Evolutionary conservation across 805 yeast genomes (phyloP).

Genomic region (Maudiozyma pseudohumilis): DNA sequence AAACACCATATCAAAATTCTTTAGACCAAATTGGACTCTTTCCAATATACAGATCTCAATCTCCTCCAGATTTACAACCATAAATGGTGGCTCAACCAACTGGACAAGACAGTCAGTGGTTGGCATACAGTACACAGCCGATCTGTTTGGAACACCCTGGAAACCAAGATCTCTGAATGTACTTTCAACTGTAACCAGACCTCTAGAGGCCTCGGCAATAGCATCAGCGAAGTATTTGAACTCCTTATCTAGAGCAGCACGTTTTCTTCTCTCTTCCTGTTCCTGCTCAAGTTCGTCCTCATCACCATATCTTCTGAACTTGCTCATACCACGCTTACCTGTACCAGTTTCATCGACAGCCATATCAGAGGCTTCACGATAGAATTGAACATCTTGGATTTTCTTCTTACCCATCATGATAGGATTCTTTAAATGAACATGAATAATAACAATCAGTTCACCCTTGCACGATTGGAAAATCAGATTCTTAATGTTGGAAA

Average conservation of each 20-base stretch:
- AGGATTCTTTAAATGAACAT: constrained; percentile 85
- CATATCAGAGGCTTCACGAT: constrained; percentile 93
- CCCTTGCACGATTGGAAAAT: constrained; percentile 95
- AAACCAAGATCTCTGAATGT: constrained; percentile 96
- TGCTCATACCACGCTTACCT: constrained; percentile 63
- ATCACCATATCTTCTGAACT: constrained; percentile 82
- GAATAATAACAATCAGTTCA: constrained; percentile 85
- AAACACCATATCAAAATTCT: constrained; percentile 94
- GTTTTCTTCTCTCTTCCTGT: constrained; percentile 92
- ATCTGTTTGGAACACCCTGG: constrained; percentile 93
- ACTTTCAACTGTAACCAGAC: constrained; percentile 76
- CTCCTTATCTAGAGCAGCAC: constrained; percentile 83
- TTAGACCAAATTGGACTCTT: constrained; percentile 93
- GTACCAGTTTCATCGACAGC: constrained; percentile 96
- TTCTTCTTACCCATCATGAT: constrained; percentile 93
- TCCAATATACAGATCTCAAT: constrained; percentile 92
- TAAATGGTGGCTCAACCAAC: constrained; percentile 87
- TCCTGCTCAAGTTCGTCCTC: constrained; percentile 98
- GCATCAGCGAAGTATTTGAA: constrained; percentile 82
- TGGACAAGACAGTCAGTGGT: constrained; percentile 95
- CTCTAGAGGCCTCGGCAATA: constrained; percentile 80
- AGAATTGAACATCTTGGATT: constrained; percentile 90
- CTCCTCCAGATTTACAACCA: constrained; percentile 83
- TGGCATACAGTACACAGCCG: constrained; percentile 91
- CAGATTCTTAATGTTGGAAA: constrained; percentile 83